Evolutionary conservation across 208 protist genomes (phyloP), one percentile per base, ranked within the genome.

Genomic region (Leishmania martiniquensis): DNA sequence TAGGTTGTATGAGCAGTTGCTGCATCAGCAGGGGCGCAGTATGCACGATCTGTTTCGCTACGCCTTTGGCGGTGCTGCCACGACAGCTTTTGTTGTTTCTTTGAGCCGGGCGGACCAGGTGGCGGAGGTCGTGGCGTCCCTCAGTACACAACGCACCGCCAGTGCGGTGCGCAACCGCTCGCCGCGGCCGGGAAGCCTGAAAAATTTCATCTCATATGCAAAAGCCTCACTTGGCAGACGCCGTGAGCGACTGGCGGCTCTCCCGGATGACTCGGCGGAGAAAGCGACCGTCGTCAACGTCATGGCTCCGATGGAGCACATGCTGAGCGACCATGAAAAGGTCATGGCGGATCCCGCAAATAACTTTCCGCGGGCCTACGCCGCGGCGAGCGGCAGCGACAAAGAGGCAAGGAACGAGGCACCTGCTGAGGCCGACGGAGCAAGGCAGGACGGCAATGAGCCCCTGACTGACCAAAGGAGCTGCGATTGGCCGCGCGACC

Each of bases 11-110:
- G 74, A 60, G 57, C 47, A 79, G 49, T 75, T 86, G 72, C 54
- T 82, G 63, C 55, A 83, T 52, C 80, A 78, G 39, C 52, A 77
- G 59, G 59, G 29, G 67, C 77, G 51, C 55, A n/a, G 34, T 32
- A 67, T 86, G 42, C 32, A 54, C 2, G 78, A 87, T 12, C 70
- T 90, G 47, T 89, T 85, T 76, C 86, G 85, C 75, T 89, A 91
- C 63, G 90, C 83, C 59, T 82, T 93, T 54, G 90, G 90, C 59
- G 90, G 90, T n/a, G 82, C 77, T 22, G 77, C 78, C 60, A 81
- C 78, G 37, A 85, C 57, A 12, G 75, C 83, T 13, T 76, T 65
- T 39, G 75, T 75, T n/a, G 82, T 85, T 60, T 82, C 80, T 2
- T 25, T 91, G 3, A 52, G 72, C 68, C 75, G 76, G 52, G 77